Evolutionary conservation across 202 grass and related monocot species (phyloP).

Genomic region (Alloteropsis angusta): DNA sequence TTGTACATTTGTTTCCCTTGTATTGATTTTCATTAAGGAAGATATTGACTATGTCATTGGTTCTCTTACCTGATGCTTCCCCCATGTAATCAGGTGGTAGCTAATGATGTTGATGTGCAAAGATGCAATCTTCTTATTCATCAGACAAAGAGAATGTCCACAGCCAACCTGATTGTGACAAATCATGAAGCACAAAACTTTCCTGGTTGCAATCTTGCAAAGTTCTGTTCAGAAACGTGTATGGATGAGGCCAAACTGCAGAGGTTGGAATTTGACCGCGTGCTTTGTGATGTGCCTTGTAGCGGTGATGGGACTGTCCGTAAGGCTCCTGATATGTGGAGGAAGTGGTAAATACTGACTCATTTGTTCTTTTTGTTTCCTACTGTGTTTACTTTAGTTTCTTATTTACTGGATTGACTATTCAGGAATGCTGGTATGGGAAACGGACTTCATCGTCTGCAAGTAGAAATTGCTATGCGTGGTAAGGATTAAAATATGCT

Average conservation of each 20-base stretch:
- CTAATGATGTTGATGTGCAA: slow-evolving; percentile 97
- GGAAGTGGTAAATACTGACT: slow-evolving; percentile 64
- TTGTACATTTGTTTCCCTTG: background rate
- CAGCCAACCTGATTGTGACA: slow-evolving; percentile 91
- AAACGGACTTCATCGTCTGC: slow-evolving; percentile 88
- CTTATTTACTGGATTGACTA: slow-evolving; percentile 18
- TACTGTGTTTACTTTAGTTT: background rate
- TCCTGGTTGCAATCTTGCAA: slow-evolving; percentile 56
- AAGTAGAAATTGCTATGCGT: slow-evolving; percentile 93
- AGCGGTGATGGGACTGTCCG: slow-evolving; percentile 90
- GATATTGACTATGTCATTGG: background rate
- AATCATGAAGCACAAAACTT: slow-evolving; percentile 98
- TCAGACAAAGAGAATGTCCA: slow-evolving; percentile 98
- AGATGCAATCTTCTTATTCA: slow-evolving; percentile 99
- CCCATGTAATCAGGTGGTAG: slow-evolving; percentile 65
- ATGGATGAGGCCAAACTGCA: slow-evolving; percentile 23
- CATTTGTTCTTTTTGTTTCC: background rate
- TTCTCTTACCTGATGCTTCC: slow-evolving; percentile 8
- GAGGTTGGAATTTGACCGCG: slow-evolving; percentile 71
- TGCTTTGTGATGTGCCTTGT: slow-evolving; percentile 94
- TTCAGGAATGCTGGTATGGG: slow-evolving; percentile 93
- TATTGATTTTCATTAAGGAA: background rate
- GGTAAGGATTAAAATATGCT: slow-evolving; percentile 37
- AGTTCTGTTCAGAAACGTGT: slow-evolving; percentile 28
- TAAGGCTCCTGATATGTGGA: slow-evolving; percentile 97